Conservation (phyloP, 192 early-diverging fungal genomes). For the Fimicolochytrium jonesii region DNA sequence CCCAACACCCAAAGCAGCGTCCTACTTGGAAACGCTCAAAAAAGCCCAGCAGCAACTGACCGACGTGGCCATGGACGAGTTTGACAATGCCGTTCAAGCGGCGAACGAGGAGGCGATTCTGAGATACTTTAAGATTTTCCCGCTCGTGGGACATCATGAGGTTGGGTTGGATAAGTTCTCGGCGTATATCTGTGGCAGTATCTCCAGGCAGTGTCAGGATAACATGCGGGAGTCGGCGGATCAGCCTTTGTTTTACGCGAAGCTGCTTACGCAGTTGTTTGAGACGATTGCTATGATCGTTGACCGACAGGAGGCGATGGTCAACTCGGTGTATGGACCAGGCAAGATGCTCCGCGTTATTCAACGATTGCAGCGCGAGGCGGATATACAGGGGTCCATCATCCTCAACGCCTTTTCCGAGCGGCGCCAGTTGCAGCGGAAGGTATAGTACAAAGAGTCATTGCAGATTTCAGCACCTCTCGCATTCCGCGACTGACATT, state of each 20-base stretch:
- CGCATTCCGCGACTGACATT: no score
- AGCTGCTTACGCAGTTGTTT: slow-evolving; percentile 79
- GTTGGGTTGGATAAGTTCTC: slow-evolving; percentile 87
- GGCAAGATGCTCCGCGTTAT: slow-evolving; percentile 87
- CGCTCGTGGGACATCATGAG: slow-evolving; percentile 74
- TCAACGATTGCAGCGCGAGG: slow-evolving; percentile 83
- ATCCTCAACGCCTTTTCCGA: slow-evolving; percentile 81
- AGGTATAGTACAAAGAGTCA: no score
- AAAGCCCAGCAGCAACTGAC: slow-evolving; percentile 62
- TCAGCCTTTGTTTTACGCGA: slow-evolving; percentile 60
- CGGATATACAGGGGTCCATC: slow-evolving; percentile 69
- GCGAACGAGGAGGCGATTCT: slow-evolving; percentile 73
- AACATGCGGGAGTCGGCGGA: slow-evolving; percentile 43
- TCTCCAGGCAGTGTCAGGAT: slow-evolving; percentile 72
- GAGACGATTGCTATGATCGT: slow-evolving; percentile 85
- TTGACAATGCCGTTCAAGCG: slow-evolving; percentile 70
- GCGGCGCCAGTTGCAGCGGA: slow-evolving; percentile 48
- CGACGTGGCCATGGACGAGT: slow-evolving; percentile 68
- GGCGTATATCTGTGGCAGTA: slow-evolving; percentile 74
- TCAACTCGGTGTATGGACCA: slow-evolving; percentile 80
- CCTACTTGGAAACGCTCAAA: slow-evolving; percentile 51
- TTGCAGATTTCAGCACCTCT: neutral
- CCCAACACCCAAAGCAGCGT: neutral
- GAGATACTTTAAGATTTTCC: slow-evolving; percentile 87
- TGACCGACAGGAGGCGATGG: slow-evolving; percentile 80